Base-by-base conservation (phyloP, 2,329 filamentous ascomycete species). In the Claviceps sp. region DNA sequence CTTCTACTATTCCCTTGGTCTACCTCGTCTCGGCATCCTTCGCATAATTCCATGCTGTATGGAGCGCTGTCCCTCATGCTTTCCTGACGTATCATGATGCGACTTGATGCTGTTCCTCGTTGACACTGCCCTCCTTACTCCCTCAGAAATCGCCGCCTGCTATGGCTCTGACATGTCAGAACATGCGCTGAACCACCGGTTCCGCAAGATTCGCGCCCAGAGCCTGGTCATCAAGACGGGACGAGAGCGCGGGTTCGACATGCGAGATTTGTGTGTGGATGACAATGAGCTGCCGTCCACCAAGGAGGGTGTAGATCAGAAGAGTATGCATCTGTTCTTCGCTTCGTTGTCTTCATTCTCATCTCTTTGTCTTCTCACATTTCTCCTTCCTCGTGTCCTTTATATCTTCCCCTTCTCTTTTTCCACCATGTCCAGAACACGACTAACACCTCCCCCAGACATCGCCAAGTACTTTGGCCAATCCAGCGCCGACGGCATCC, bases 381-480 rank as follows among this genome's bases (percentile, higher is more conserved):
- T 40, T 55, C 3, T 37, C 45, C 6, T 18, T 11, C 20, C n/a
- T 26, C 8, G 8, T 26, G 5, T 48, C 6, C 6, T 40, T 1
- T 20, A 22, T 24, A 7, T 5, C 13, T 45, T 41, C n/a, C 5
- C 11, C 16, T 30, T 46, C 30, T 16, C 37, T 37, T 11, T 4
- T n/a, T 16, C 44, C 14, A 16, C 14, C 51, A 30, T 24, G 30
- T 34, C 30, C 30, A 34, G 30, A 34, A 34, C 20, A 38, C 30
- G 50, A 50, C 56, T 61, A 48, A 58, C 46, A 7, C 42, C n/a
- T 18, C n/a, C 11, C 16, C 14, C 48, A 82, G 79, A 79, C 44
- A 81, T 82, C 49, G 73, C 76, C 54, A 77, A 73, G 55, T 75
- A 76, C 63, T 82, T 79, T 56, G 79, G 78, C 26, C 77, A 79